Conservation (phyloP, 192 early-diverging fungal genomes). For the Gamsiella multidivaricata region DNA sequence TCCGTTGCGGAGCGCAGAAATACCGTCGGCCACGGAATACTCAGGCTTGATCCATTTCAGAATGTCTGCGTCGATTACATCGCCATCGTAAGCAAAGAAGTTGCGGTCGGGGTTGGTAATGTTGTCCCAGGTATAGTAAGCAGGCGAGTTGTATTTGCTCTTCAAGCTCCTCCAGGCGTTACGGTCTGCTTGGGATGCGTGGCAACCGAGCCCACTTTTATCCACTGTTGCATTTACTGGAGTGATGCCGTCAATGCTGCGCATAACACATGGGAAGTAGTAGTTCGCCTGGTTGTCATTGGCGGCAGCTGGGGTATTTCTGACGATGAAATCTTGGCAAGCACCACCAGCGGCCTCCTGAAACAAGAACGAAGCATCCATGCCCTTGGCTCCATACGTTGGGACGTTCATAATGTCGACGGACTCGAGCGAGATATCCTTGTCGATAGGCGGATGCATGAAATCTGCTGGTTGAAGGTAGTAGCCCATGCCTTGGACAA, state of each 20-base stretch:
- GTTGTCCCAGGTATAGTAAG: slow-evolving; percentile 56
- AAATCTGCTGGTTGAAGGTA: slow-evolving; percentile 55
- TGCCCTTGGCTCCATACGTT: slow-evolving; percentile 61
- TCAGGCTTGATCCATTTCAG: slow-evolving; percentile 65
- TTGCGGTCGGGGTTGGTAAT: slow-evolving; percentile 60
- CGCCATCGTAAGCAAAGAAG: slow-evolving; percentile 61
- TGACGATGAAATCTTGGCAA: slow-evolving; percentile 29
- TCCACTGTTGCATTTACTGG: slow-evolving; percentile 57
- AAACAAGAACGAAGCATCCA: slow-evolving; percentile 81
- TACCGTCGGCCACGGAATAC: slow-evolving; percentile 69
- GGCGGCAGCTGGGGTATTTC: slow-evolving; percentile 11
- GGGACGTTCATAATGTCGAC: slow-evolving; percentile 65
- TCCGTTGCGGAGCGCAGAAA: slow-evolving; percentile 30
- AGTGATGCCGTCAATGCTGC: slow-evolving; percentile 34
- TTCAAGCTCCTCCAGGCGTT: slow-evolving; percentile 50
- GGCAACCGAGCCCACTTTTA: slow-evolving; percentile 56
- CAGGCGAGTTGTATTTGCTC: slow-evolving; percentile 49
- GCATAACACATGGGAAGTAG: slow-evolving; percentile 40
- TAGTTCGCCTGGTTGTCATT: slow-evolving; percentile 24
- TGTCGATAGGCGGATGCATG: slow-evolving; percentile 54
- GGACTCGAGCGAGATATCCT: slow-evolving; percentile 4
- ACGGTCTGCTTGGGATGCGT: slow-evolving; percentile 56
- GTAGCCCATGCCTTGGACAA: slow-evolving; percentile 74
- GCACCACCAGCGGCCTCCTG: slow-evolving; percentile 67
- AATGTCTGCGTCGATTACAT: slow-evolving; percentile 56